Conservation (phyloP, 768 basidiomycete genomes). For the Fibroporia radiculosa region DNA sequence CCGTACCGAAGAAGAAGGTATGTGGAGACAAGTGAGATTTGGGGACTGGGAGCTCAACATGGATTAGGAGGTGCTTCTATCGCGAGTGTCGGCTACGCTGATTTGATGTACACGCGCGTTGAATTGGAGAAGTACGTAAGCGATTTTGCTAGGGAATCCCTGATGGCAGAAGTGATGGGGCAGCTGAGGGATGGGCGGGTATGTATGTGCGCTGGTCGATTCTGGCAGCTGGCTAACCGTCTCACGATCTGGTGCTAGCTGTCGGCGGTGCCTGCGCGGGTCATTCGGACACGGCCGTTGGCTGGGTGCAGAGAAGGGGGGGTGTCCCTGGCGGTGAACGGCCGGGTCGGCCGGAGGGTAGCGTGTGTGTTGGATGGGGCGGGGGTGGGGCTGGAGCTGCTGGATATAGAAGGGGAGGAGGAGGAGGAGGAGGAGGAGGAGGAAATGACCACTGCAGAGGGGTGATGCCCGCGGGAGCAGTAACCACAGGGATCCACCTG, state of each 20-base stretch:
- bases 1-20: constrained; percentile 44
- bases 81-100: constrained; percentile 55
- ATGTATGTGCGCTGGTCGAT: constrained; percentile 20
- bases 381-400: constrained; percentile 58
- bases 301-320: constrained; percentile 42
- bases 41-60: constrained; percentile 24
- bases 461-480: constrained; percentile 5
- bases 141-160: constrained; percentile 50
- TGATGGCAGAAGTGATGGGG: constrained; percentile 51
- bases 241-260: too few relatives aligned
- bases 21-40: constrained; percentile 19
- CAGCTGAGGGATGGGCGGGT: constrained; percentile 60
- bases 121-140: constrained; percentile 38
- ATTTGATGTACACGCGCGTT: constrained; percentile 52
- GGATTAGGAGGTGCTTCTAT: constrained; percentile 47
- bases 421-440: constrained; percentile 20
- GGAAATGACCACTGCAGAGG: constrained; percentile 11
- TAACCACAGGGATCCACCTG: too few relatives aligned
- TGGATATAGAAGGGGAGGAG: constrained; percentile 67
- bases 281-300: constrained; percentile 52
- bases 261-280: constrained; percentile 37
- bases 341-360: constrained; percentile 63
- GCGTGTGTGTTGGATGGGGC: constrained; percentile 64
- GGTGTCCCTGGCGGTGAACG: constrained; percentile 65
- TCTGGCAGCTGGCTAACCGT: too few relatives aligned